Percentiles rank a stretch among this genome's conserved stretches.
phyloP scores from a whole-genome alignment of 176 grass and related monocot genomes.

The Bromus sterilis region DNA sequence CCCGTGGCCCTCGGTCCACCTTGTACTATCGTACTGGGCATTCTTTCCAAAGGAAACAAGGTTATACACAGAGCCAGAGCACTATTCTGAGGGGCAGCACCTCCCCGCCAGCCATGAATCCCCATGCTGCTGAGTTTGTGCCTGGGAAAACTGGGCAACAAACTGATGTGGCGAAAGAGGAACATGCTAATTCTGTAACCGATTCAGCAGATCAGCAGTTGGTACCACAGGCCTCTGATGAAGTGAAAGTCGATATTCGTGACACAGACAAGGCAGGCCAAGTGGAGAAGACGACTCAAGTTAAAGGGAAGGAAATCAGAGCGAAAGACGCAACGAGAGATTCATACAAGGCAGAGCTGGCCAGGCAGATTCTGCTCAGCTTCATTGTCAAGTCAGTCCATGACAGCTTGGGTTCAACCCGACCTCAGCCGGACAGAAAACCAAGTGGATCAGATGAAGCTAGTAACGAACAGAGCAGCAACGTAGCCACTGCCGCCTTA shows the following conservation, averaged over 20 bases:
- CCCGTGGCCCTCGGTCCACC: slow-evolving; percentile 72
- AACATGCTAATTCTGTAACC: slow-evolving; percentile 21
- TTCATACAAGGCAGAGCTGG: slow-evolving; percentile 75
- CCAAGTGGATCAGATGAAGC: slow-evolving; percentile 33
- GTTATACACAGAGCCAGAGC: slow-evolving; percentile 59
- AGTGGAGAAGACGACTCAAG: slow-evolving; percentile 33
- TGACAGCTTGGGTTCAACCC: slow-evolving; percentile 50
- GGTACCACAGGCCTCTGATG: not conserved
- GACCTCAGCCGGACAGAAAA: slow-evolving; percentile 25
- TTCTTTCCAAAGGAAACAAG: slow-evolving; percentile 73
- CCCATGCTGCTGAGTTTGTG: slow-evolving; percentile 94
- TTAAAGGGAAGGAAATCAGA: slow-evolving; percentile 44
- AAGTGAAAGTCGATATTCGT: slow-evolving; percentile 5
- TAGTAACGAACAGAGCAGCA: slow-evolving; percentile 32
- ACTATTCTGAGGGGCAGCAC: slow-evolving; percentile 29
- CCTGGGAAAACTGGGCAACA: slow-evolving; percentile 59
- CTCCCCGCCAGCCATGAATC: slow-evolving; percentile 64
- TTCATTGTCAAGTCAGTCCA: slow-evolving; percentile 90
- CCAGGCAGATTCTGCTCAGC: slow-evolving; percentile 84
- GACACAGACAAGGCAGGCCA: slow-evolving; percentile 24
- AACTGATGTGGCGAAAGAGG: slow-evolving; percentile 33
- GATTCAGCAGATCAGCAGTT: slow-evolving; percentile 8
- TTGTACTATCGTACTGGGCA: slow-evolving; percentile 63
- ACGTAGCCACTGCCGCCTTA: slow-evolving; percentile 3
- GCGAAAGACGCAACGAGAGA: slow-evolving; percentile 37